These are phyloP conservation scores for Neopestalotiopsis sp. DNA, from an alignment of 2,329 filamentous ascomycete species.

Conservation along the genomic window DNA sequence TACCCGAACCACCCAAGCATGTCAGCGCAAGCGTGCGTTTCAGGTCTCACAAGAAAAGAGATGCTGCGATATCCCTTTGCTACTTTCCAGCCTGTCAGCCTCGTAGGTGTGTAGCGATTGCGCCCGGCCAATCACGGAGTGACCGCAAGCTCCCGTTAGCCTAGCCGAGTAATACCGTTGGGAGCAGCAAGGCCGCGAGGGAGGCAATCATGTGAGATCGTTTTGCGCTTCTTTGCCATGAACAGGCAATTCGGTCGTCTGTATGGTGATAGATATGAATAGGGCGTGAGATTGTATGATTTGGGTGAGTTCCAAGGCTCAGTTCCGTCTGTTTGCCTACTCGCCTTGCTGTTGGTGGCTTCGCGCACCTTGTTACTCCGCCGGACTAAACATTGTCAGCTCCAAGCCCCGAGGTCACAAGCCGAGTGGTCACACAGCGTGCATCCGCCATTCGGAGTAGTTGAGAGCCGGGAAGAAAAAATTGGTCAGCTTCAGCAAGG, in stretches of 20 bases:
- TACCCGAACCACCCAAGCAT: too few relatives aligned
- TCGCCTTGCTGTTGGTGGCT: not conserved
- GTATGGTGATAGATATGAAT: not conserved
- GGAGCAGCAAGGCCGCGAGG: not conserved
- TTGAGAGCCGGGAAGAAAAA: not conserved
- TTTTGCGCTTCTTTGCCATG: not conserved
- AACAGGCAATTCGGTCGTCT: not conserved
- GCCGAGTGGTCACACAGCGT: not conserved
- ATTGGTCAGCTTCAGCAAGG: not conserved
- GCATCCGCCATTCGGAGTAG: not conserved
- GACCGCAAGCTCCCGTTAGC: not conserved
- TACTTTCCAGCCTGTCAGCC: not conserved
- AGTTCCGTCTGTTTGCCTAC: not conserved
- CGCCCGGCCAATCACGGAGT: not conserved
- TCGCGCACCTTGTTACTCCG: not conserved
- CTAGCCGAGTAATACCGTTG: not conserved
- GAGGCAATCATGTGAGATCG: not conserved
- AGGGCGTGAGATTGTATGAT: not conserved
- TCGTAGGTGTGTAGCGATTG: not conserved
- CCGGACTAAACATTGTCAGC: not conserved
- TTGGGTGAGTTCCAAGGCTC: not conserved
- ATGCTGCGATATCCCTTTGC: not conserved
- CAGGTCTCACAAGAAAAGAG: not conserved
- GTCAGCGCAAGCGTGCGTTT: not conserved
- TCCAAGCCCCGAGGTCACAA: not conserved